Evolutionary conservation across 805 yeast genomes (phyloP), one percentile per base, ranked within the genome.

Genomic region (Nakazawaea peltata): DNA sequence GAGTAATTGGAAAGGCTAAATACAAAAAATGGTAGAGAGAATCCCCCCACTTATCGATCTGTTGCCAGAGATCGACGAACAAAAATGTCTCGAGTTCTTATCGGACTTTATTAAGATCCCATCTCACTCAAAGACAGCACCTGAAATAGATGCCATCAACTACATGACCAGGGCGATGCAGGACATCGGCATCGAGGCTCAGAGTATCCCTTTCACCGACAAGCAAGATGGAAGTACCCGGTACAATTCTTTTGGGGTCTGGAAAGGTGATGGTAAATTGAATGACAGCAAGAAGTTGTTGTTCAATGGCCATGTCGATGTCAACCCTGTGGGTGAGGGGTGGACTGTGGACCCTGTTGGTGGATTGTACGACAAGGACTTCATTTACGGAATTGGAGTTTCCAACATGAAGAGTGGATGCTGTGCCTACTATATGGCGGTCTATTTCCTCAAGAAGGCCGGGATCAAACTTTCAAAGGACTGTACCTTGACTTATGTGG

Each of bases 391-490:
- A 8, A 51, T 53, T 36, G 56, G 57, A 11, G 57, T 53, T 10
- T 51, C 55, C 16, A 53, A 53, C 40, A 53, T 51, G 57, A 53
- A 53, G 38, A 48, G 54, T 11, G 57, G 57, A 4, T 53, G 57
- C 31, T 47, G 51, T 43, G 56, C 57, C 16, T 53, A 53, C 34
- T 51, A 50, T 30, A 51, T 51, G 57, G 57, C 56, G 11, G 56
- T 53, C 17, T 50, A 53, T 36, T 46, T 44, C 12, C 39, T 53
- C 30, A 51, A 46, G 33, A 47, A 50, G 15, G 53, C 54, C 3
- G 57, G 57, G 2, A 50, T 44, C 45, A 42, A 49, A 23, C 38
- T 53, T 1, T 50, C 54, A 2, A 44, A 44, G 29, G 55, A 51
- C 39, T 50, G 51, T 14, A 50, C 53, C 3, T 43, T 53, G 34